Percentiles rank a stretch among this genome's conserved stretches.
phyloP scores from a whole-genome alignment of 129 eudicot genomes.

The Artemisia argyi region DNA sequence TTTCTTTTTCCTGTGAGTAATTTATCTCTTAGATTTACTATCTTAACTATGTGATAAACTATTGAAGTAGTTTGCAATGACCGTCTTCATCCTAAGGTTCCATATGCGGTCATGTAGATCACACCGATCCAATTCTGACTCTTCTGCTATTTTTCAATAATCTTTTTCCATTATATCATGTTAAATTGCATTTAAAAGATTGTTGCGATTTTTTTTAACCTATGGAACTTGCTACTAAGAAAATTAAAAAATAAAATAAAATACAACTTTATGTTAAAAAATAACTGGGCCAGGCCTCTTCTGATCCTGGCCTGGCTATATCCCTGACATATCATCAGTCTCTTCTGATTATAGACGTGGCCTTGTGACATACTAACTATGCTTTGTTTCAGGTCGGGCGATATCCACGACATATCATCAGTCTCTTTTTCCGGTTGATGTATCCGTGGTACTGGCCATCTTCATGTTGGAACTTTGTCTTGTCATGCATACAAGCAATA shows the following conservation, averaged over 20 bases:
- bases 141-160: too few species aligned
- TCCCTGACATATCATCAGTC: slow-evolving; percentile 84
- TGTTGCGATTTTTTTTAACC: too few species aligned
- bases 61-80: too few species aligned
- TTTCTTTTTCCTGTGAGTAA: slow-evolving; percentile 86
- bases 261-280: too few species aligned
- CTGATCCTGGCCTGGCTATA: slow-evolving; percentile 56
- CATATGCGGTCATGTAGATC: too few species aligned
- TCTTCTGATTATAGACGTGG: slow-evolving; percentile 33
- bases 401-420: slow-evolving; percentile 85
- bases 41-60: background rate
- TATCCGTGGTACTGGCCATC: slow-evolving; percentile 99
- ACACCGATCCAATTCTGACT: too few species aligned
- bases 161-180: too few species aligned
- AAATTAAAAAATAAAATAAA: too few species aligned
- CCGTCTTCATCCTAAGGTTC: too few species aligned
- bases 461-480: slow-evolving; percentile 86
- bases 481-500: slow-evolving; percentile 59
- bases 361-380: background rate
- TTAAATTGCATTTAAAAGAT: too few species aligned
- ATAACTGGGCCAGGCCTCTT: too few species aligned
- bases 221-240: too few species aligned
- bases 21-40: background rate
- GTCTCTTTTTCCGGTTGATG: slow-evolving; percentile 78
- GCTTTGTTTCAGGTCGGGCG: slow-evolving; percentile 64